These are phyloP conservation scores for Scheffersomyces ergatensis DNA, from an alignment of 805 yeast species.

Conservation along the genomic window DNA sequence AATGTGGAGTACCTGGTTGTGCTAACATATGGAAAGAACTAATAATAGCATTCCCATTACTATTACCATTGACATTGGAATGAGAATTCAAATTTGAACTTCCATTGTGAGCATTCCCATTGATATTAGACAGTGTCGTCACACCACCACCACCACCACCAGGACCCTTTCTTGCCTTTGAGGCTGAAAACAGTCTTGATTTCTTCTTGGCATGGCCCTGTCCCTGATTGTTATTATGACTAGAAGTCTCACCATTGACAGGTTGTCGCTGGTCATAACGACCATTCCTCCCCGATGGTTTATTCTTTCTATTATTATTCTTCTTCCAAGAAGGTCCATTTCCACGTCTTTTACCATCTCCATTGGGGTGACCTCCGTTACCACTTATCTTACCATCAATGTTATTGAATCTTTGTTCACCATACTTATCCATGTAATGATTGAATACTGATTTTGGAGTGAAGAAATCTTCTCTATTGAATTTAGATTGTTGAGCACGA, in stretches of 20 bases:
- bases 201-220: constrained; percentile 12
- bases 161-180: constrained; percentile 9
- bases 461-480: constrained; percentile 69
- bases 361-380: constrained; percentile 2
- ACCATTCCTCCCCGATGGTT: constrained; percentile 11
- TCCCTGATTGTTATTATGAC: constrained; percentile 6
- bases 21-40: neutral
- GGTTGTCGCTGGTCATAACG: constrained; percentile 3
- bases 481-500: constrained; percentile 15
- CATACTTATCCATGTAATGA: constrained; percentile 65
- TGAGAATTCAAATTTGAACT: neutral
- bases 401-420: constrained; percentile 38
- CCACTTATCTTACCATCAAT: constrained; percentile 1
- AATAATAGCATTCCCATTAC: neutral
- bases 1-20: neutral
- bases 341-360: constrained; percentile 13
- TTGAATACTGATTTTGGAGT: constrained; percentile 75
- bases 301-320: constrained; percentile 16
- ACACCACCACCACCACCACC: too few relatives aligned
- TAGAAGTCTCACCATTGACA: constrained; percentile 9
- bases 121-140: neutral
- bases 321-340: constrained; percentile 28
- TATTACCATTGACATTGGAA: neutral
- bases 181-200: constrained; percentile 19
- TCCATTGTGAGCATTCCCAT: neutral